A percentile compares a stretch with the other conserved stretches of the same genome.
These are phyloP conservation scores for Pleodorina starrii DNA, from an alignment of 139 green algal genomes.

Conservation along the genomic window DNA sequence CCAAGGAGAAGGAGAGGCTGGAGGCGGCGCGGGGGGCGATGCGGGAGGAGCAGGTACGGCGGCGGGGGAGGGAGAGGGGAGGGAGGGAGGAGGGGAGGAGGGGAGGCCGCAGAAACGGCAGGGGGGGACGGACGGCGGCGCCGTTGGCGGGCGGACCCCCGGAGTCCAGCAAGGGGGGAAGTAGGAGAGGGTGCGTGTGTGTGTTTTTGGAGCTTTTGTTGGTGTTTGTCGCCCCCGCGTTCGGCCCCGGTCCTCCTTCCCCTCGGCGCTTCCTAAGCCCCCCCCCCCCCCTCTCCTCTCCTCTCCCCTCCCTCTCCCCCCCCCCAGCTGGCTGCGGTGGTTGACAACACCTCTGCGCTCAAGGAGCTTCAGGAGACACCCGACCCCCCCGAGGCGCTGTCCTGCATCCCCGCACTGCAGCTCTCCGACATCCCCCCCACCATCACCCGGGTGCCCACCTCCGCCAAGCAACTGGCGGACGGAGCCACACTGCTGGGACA, in stretches of 20 bases:
- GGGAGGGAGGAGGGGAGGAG: too few relatives aligned
- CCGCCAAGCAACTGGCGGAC: constrained; percentile 55
- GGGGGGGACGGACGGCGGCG: too few relatives aligned
- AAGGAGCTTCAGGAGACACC: constrained; percentile 96
- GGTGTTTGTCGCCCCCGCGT: too few relatives aligned
- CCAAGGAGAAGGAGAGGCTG: constrained; percentile 79
- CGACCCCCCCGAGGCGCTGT: constrained; percentile 90
- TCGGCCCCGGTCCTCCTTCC: too few relatives aligned
- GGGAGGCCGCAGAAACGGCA: too few relatives aligned
- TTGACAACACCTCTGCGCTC: constrained; percentile 84
- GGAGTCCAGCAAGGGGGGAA: too few relatives aligned
- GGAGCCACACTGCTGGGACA: constrained; percentile 90
- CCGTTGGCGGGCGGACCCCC: too few relatives aligned
- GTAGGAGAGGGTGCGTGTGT: background rate
- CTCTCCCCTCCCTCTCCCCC: too few relatives aligned
- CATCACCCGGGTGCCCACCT: constrained; percentile 87
- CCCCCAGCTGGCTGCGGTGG: constrained; percentile 68
- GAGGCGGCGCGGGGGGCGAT: constrained; percentile 63
- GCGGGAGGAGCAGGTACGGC: constrained; percentile 72
- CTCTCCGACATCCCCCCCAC: constrained; percentile 93
- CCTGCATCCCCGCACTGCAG: constrained; percentile 90
- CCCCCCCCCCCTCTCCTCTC: too few relatives aligned
- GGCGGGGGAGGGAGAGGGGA: background rate
- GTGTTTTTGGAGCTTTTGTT: too few relatives aligned
- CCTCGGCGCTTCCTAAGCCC: too few relatives aligned